Base-by-base conservation (phyloP, 164 flowering plant species). In the Vitis rupestris region DNA sequence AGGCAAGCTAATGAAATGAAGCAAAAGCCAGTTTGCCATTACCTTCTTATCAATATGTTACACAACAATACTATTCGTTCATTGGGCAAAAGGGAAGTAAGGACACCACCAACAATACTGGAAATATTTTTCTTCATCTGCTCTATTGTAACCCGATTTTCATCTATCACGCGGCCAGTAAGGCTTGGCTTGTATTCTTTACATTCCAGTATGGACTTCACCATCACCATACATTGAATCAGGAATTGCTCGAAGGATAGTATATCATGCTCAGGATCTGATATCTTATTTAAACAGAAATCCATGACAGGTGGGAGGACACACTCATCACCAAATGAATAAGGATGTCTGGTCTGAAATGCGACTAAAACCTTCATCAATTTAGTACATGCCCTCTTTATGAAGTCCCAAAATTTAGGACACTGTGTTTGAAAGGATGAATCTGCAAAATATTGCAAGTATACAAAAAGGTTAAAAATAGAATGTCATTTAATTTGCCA, bases 141-240 rank as follows among this genome's bases (percentile, higher is more conserved):
- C 80, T 93, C 97, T 44, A 78, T 48, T 14, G 98, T 75, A 57
- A 81, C 69, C 47, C 82, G 84, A 81, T 77, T 86, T 75, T 87
- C 99, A 86, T 83, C 91, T 76, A 90, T 73, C 62, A 91, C 96
- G 37, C 90, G 92, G 55, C 99, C 99, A 68, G 85, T 88, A 54
- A 88, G 72, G 75, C 78, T 85, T 69, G 81, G 90, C 75, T 86
- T 93, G 78, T 95, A 95, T 70, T 92, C 98, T 75, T 90, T 95
- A 82, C 98, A 91, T 82, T 95, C 98, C 71, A 93, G 70, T 59
- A 89, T 56, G 71, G 84, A 76, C 74, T 91, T 95, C 71, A 91
- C 87, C 92, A 95, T 75, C 48, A 89, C 86, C 97, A 95, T 90
- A 72, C 98, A 95, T 65, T 95, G 93, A 78, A 95, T 95, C 69